Conservation (phyloP, 2,329 filamentous ascomycete genomes). For the Xylaria sp. region DNA sequence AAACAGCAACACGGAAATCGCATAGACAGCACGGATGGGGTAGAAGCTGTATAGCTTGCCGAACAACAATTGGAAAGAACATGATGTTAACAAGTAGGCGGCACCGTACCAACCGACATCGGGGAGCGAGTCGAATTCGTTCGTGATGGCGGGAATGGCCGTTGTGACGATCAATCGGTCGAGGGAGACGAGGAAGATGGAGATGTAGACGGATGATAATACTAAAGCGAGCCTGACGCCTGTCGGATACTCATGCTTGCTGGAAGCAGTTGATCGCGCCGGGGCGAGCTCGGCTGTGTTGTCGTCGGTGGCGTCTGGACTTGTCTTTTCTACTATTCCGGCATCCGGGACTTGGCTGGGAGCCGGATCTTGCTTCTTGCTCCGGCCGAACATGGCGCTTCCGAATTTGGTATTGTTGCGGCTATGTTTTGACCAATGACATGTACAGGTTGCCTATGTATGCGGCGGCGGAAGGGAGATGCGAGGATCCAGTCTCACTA, state of each 20-base stretch:
- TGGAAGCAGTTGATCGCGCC: slow-evolving; percentile 33
- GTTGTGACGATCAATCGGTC: slow-evolving; percentile 53
- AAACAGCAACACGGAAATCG: slow-evolving; percentile 49
- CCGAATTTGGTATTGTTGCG: not conserved
- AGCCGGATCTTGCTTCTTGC: slow-evolving; percentile 27
- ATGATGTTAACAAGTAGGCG: slow-evolving; percentile 52
- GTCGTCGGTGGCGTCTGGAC: slow-evolving; percentile 10
- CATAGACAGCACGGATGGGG: slow-evolving; percentile 49
- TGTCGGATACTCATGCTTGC: slow-evolving; percentile 47
- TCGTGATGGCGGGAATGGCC: slow-evolving; percentile 53
- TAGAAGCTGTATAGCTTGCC: slow-evolving; percentile 55
- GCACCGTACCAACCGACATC: slow-evolving; percentile 55
- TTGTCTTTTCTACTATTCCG: slow-evolving; percentile 18
- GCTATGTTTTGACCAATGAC: not conserved
- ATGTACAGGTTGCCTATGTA: not conserved
- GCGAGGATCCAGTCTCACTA: too few relatives aligned
- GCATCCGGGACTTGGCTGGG: slow-evolving; percentile 19
- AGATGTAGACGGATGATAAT: slow-evolving; percentile 49
- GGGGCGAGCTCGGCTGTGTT: slow-evolving; percentile 21
- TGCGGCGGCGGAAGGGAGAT: not conserved
- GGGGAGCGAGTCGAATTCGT: slow-evolving; percentile 51
- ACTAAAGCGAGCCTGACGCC: slow-evolving; percentile 49
- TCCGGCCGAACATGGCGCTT: slow-evolving; percentile 32
- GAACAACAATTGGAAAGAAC: slow-evolving; percentile 53
- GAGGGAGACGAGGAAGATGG: slow-evolving; percentile 54